Percentiles rank a stretch among this genome's conserved stretches.
Conservation (phyloP, 2,329 filamentous ascomycete genomes). For the Pestalotiopsis sp. region DNA sequence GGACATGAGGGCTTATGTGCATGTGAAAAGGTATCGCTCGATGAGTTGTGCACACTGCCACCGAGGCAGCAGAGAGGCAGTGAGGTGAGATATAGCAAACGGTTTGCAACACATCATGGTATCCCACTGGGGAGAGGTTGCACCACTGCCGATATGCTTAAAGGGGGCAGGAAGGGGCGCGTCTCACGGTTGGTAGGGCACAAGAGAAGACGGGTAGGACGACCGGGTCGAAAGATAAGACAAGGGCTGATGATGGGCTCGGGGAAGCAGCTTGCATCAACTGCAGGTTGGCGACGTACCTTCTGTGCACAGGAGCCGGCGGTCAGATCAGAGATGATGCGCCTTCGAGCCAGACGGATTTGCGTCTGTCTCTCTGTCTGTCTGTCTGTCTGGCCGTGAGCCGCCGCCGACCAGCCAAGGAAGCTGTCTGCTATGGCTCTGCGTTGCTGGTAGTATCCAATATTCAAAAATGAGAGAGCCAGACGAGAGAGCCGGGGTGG, state of each 20-base stretch:
- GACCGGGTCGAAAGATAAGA: not conserved
- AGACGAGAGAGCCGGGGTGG: not conserved
- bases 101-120: not conserved
- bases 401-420: not conserved
- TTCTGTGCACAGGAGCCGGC: constrained; percentile 6
- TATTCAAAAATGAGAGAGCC: not conserved
- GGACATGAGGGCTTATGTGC: not conserved
- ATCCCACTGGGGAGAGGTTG: not conserved
- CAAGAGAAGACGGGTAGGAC: not conserved
- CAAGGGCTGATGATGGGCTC: not conserved
- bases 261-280: not conserved
- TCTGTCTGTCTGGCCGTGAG: not conserved
- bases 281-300: constrained; percentile 4
- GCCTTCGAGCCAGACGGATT: not conserved
- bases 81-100: not conserved
- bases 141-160: not conserved
- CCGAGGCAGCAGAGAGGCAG: not conserved
- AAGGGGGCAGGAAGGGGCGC: not conserved
- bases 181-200: not conserved
- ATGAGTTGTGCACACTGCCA: not conserved
- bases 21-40: not conserved
- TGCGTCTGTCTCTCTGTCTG: no score
- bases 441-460: not conserved
- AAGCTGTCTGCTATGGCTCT: not conserved
- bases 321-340: constrained; percentile 9